phyloP scores from a whole-genome alignment of 768 basidiomycete genomes.

The Strobilomyces confusus region DNA sequence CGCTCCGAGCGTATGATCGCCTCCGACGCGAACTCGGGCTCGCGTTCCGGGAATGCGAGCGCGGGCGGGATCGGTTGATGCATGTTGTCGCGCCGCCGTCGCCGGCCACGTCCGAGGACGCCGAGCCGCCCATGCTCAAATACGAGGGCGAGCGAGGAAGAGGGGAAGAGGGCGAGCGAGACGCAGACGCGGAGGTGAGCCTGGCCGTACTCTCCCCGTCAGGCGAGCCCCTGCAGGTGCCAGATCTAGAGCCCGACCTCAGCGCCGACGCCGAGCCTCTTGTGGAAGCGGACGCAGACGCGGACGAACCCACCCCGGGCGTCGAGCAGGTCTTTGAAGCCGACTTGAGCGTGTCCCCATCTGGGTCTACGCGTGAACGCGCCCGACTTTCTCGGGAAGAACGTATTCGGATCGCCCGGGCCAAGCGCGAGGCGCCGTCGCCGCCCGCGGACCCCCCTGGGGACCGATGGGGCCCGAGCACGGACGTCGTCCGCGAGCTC shows the following conservation, averaged over 20 bases:
- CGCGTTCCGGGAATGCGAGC: conserved; percentile 78
- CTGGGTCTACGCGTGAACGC: conserved; percentile 48
- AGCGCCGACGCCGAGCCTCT: too few species aligned
- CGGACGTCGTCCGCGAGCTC: too few species aligned
- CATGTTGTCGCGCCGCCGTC: conserved; percentile 50
- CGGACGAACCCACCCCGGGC: conserved; percentile 50
- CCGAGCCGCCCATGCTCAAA: neutral
- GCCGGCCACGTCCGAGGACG: conserved; percentile 35
- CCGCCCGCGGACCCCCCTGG: too few species aligned
- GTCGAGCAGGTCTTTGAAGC: conserved; percentile 84
- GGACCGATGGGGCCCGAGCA: too few species aligned
- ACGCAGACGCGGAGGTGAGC: conserved; percentile 1
- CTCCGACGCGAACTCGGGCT: conserved; percentile 73
- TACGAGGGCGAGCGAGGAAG: too few species aligned
- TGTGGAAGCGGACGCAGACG: neutral
- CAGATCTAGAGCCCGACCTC: neutral
- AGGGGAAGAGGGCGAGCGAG: too few species aligned
- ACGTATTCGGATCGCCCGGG: conserved; percentile 58
- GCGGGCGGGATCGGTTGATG: conserved; percentile 63
- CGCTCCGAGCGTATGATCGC: conserved; percentile 69
- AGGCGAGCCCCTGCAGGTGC: conserved; percentile 19
- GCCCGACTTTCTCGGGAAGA: conserved; percentile 72
- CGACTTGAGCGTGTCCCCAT: conserved; percentile 40
- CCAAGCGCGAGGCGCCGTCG: conserved; percentile 32
- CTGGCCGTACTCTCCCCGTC: conserved; percentile 17